Conservation (phyloP, 768 basidiomycete species). For the Russula griseocarnosa region DNA sequence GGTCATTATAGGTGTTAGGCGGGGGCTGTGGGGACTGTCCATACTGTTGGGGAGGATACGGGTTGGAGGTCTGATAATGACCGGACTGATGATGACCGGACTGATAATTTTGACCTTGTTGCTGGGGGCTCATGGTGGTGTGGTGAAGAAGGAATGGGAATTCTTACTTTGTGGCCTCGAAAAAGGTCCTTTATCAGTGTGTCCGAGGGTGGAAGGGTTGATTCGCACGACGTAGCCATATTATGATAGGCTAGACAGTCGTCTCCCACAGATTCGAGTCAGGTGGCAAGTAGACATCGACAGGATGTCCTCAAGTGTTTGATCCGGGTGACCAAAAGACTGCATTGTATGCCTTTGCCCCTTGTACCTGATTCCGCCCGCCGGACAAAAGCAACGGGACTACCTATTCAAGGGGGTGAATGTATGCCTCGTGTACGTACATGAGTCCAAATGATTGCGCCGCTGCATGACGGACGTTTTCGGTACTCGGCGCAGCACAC, state of each 20-base stretch:
- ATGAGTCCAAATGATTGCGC: background rate
- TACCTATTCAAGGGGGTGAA: background rate
- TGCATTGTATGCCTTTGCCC: background rate
- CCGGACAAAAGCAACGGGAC: background rate
- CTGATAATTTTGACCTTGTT: background rate
- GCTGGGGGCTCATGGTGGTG: constrained; percentile 1
- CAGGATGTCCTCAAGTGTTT: background rate
- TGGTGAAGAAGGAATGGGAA: background rate
- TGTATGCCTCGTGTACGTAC: background rate
- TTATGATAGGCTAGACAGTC: constrained; percentile 4
- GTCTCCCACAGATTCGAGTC: background rate
- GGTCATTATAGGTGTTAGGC: background rate
- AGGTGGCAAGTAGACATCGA: background rate
- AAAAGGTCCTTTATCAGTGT: constrained; percentile 3
- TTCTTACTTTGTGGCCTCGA: background rate
- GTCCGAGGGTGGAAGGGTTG: background rate
- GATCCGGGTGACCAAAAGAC: background rate
- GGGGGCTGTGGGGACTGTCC: background rate
- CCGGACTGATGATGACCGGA: background rate
- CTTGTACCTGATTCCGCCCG: constrained; percentile 3
- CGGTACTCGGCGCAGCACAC: background rate
- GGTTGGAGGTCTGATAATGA: background rate
- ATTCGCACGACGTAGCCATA: background rate
- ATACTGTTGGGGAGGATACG: background rate
- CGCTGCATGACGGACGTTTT: background rate